Conservation (phyloP, 2,329 filamentous ascomycete genomes). For the Colletotrichum nymphaeae region DNA sequence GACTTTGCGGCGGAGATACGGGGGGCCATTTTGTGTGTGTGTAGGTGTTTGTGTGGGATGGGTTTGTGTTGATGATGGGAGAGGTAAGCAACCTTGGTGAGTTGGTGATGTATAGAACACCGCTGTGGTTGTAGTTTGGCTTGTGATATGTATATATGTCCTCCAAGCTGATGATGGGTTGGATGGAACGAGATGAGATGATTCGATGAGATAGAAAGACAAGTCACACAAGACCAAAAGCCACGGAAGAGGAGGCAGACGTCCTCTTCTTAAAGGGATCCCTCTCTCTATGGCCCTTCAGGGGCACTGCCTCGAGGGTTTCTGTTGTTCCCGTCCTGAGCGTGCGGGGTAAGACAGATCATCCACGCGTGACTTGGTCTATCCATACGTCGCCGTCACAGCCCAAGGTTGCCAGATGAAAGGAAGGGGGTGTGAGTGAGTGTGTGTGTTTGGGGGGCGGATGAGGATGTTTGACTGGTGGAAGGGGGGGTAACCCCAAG, state of each 20-base stretch:
- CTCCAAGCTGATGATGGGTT: not conserved
- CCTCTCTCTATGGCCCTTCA: slow-evolving; percentile 2
- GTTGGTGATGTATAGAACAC: not conserved
- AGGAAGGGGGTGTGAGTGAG: not conserved
- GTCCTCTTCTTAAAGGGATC: slow-evolving; percentile 28
- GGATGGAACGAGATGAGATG: not conserved
- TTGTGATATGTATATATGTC: not conserved
- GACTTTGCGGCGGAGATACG: slow-evolving; percentile 61
- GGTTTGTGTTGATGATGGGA: slow-evolving; percentile 13
- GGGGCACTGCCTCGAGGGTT: slow-evolving; percentile 29
- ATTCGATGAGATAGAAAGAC: slow-evolving; percentile 7
- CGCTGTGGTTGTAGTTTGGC: not conserved
- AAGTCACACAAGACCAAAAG: not conserved
- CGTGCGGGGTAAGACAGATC: slow-evolving; percentile 37
- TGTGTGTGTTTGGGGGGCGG: not conserved
- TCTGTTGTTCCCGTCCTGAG: slow-evolving; percentile 12
- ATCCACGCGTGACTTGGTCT: slow-evolving; percentile 34
- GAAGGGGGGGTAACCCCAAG: not conserved
- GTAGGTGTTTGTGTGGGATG: slow-evolving; percentile 29
- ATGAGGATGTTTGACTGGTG: not conserved
- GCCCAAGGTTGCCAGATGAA: not conserved
- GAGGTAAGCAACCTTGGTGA: not conserved
- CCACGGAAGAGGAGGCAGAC: slow-evolving; percentile 3
- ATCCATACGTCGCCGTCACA: slow-evolving; percentile 26
- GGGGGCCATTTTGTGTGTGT: slow-evolving; percentile 48